Conservation (phyloP, 192 early-diverging fungal genomes). For the Neocallimastix lanati region DNA sequence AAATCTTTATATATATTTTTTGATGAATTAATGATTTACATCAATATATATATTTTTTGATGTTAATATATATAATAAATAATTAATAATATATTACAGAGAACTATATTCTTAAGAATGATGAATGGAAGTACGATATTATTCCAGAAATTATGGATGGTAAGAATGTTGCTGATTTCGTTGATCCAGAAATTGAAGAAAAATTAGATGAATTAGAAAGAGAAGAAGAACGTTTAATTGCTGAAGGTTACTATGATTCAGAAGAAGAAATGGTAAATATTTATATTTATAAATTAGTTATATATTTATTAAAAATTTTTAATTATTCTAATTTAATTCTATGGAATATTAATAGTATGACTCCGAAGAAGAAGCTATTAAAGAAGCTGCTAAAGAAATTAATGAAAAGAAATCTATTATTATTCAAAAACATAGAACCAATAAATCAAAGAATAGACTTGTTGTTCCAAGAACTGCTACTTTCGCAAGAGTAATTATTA, state of each 20-base stretch:
- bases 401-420: slow-evolving; percentile 73
- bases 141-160: slow-evolving; percentile 98
- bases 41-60: too few relatives aligned
- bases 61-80: too few relatives aligned
- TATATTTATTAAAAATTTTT: too few relatives aligned
- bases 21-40: too few relatives aligned
- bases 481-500: slow-evolving; percentile 11
- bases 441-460: slow-evolving; percentile 65
- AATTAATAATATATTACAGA: slow-evolving; percentile 13
- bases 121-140: slow-evolving; percentile 89
- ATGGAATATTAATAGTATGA: slow-evolving; percentile 16
- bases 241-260: slow-evolving; percentile 84
- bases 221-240: slow-evolving; percentile 88
- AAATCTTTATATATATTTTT: too few relatives aligned
- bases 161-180: slow-evolving; percentile 95
- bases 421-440: slow-evolving; percentile 47
- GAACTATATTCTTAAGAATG: slow-evolving; percentile 60
- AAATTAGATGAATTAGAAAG: slow-evolving; percentile 83
- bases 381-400: slow-evolving; percentile 57
- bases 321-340: too few relatives aligned
- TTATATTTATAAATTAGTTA: too few relatives aligned
- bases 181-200: slow-evolving; percentile 94
- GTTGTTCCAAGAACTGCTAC: slow-evolving; percentile 19
- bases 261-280: slow-evolving; percentile 38
- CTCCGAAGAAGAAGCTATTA: slow-evolving; percentile 64